Evolutionary conservation across 257 asterid genomes (phyloP), one percentile per base, ranked within the genome.

Genomic region (Perilla frutescens): DNA sequence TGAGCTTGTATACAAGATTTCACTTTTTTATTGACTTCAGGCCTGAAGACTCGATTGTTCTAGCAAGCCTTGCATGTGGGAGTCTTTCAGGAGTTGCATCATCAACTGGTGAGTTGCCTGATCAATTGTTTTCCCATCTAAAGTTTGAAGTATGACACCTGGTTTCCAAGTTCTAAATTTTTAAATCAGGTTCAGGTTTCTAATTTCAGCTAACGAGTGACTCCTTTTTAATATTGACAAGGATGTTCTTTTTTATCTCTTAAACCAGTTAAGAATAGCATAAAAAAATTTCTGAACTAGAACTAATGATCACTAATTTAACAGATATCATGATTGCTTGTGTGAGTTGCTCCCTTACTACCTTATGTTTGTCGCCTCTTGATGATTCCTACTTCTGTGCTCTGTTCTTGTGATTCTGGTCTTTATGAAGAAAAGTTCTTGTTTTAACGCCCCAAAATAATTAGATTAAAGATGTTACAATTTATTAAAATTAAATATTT

Each of bases 81-180:
- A 91, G 97, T 81, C 81, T 91, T 71, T 89, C 97, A 47, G 96
- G 97, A 70, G 81, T 91, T 80, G 95, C 95, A 55, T 81, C 96
- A 57, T 91, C 96, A 68, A 87, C 96, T 76, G 91, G 97, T 89
- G 81, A 77, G 77, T 73, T 62, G 70, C 72, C 81, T 70, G 70
- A 72, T 71, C 39, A 56, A 47, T 41, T 40, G 43, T 61, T 72
- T 50, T 62, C 59, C 62, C 61, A 53, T 76, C 51, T 57, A 47
- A 73, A 39, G 51, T 36, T 10, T 32, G 15, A 54, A n/a, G 32
- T 47, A 15, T 31, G 34, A 40, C 71, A 40, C 59, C 43, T 70
- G 15, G 44, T 40, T 62, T 65, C 7, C 53, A 29, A 48, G 26
- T 62, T 41, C 51, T 6, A 15, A 15, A 12, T 36, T 9, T 6